phyloP scores from a whole-genome alignment of 2,329 filamentous ascomycete species.

The Sporothrix luriei region DNA sequence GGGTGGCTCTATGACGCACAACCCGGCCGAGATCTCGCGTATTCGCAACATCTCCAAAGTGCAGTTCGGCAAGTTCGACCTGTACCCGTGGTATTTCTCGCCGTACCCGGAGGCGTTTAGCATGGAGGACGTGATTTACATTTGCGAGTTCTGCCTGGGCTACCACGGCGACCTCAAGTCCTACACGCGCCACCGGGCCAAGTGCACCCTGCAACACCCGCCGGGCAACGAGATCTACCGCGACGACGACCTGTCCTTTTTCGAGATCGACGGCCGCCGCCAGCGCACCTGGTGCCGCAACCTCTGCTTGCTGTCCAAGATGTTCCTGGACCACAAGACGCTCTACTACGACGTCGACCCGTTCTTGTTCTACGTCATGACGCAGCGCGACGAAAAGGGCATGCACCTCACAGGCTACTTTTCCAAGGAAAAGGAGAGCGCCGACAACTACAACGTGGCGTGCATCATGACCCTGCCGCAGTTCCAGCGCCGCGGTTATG shows the following conservation, averaged over 20 bases:
- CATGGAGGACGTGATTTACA: conserved; percentile 86
- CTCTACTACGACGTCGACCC: conserved; percentile 99
- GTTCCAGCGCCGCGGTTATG: conserved; percentile 93
- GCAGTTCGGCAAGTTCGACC: conserved; percentile 87
- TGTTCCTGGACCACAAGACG: conserved; percentile 97
- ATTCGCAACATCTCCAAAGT: conserved; percentile 93
- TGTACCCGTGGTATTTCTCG: conserved; percentile 99
- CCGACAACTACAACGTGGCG: conserved; percentile 95
- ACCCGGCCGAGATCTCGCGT: conserved; percentile 92
- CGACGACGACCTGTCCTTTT: conserved; percentile 90
- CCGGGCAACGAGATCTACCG: conserved; percentile 98
- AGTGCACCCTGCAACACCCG: conserved; percentile 89
- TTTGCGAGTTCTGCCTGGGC: conserved; percentile 94
- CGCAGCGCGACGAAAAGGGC: conserved; percentile 81
- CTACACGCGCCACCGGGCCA: conserved; percentile 81
- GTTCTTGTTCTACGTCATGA: conserved; percentile 98
- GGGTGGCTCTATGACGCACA: conserved; percentile 97
- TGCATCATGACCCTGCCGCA: conserved; percentile 97
- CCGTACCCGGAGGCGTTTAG: conserved; percentile 90
- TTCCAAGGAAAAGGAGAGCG: conserved; percentile 96
- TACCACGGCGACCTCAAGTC: conserved; percentile 85
- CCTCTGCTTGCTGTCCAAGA: conserved; percentile 88
- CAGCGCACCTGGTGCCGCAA: conserved; percentile 97
- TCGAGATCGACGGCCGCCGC: conserved; percentile 92
- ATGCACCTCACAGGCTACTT: conserved; percentile 99